These are phyloP conservation scores for Coniochaeta sp. DNA, from an alignment of 2,329 filamentous ascomycete genomes.

Conservation along the genomic window DNA sequence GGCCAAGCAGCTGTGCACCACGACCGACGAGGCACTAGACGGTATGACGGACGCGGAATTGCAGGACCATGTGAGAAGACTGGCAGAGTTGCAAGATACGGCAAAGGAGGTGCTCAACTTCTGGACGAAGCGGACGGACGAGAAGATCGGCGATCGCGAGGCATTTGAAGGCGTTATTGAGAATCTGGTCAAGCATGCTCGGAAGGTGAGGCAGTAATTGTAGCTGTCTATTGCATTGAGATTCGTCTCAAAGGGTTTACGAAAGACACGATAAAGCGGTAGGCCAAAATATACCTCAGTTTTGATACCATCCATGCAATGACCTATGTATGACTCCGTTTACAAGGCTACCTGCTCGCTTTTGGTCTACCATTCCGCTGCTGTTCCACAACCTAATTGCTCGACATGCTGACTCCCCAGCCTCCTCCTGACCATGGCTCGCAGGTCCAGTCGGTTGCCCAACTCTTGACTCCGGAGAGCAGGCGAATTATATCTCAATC, in stretches of 20 bases:
- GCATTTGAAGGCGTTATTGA: slow-evolving; percentile 96
- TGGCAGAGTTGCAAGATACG: slow-evolving; percentile 62
- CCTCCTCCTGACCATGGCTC: background rate
- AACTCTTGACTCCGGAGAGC: background rate
- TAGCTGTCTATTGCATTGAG: background rate
- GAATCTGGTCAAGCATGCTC: slow-evolving; percentile 85
- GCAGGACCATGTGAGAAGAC: slow-evolving; percentile 57
- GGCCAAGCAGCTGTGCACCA: slow-evolving; percentile 70
- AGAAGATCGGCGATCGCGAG: slow-evolving; percentile 82
- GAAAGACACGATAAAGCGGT: background rate
- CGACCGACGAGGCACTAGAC: slow-evolving; percentile 73
- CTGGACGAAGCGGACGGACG: slow-evolving; percentile 80
- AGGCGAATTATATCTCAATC: background rate
- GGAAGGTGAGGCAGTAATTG: slow-evolving; percentile 67
- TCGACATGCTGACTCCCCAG: background rate
- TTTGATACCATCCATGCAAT: slow-evolving; percentile 2
- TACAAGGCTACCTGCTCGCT: background rate
- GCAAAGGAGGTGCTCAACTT: slow-evolving; percentile 77
- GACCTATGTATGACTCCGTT: slow-evolving; percentile 4
- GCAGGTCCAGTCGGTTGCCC: background rate
- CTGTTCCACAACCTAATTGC: background rate
- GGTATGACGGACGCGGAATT: slow-evolving; percentile 77
- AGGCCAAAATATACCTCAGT: background rate
- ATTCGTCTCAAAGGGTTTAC: too few species aligned
- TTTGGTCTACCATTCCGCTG: slow-evolving; percentile 7